Percentiles rank a stretch among this genome's conserved stretches.
Conservation (phyloP, 495 filamentous ascomycete genomes). For the Aspergillus homomorphus region DNA sequence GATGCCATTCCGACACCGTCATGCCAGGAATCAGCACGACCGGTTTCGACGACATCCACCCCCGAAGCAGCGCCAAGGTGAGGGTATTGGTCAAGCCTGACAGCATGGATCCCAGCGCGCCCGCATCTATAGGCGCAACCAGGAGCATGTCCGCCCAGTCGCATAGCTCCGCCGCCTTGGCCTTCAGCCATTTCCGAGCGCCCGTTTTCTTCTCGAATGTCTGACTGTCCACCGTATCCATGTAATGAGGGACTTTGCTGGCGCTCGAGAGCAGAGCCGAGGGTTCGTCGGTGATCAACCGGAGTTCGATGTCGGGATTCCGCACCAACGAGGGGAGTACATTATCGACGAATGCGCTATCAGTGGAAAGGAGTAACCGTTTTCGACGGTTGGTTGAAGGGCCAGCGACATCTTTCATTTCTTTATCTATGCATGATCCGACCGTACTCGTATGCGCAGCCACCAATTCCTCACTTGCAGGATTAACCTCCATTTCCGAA, state of each 20-base stretch:
- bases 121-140: slow-evolving; percentile 78
- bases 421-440: slow-evolving; percentile 12
- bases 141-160: slow-evolving; percentile 87
- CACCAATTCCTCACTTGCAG: slow-evolving; percentile 21
- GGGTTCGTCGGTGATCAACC: slow-evolving; percentile 48
- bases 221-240: slow-evolving; percentile 45
- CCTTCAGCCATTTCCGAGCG: slow-evolving; percentile 45
- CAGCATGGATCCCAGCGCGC: slow-evolving; percentile 78
- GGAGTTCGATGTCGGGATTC: slow-evolving; percentile 42
- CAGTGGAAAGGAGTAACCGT: slow-evolving; percentile 44
- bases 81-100: slow-evolving; percentile 72
- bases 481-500: slow-evolving; percentile 36
- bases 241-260: slow-evolving; percentile 47
- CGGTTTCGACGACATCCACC: slow-evolving; percentile 81
- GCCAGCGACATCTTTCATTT: slow-evolving; percentile 7
- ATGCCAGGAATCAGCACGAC: slow-evolving; percentile 80
- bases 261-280: slow-evolving; percentile 41
- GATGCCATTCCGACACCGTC: slow-evolving; percentile 79
- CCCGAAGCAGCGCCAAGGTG: slow-evolving; percentile 68
- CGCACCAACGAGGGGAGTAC: slow-evolving; percentile 40
- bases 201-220: slow-evolving; percentile 48
- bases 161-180: slow-evolving; percentile 66
- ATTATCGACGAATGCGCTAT: slow-evolving; percentile 42
- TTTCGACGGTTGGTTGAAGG: slow-evolving; percentile 28
- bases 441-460: slow-evolving; percentile 18